Evolutionary conservation across 306 rosid species (phyloP), one percentile per base, ranked within the genome.

Genomic region (Lagenaria siceraria): DNA sequence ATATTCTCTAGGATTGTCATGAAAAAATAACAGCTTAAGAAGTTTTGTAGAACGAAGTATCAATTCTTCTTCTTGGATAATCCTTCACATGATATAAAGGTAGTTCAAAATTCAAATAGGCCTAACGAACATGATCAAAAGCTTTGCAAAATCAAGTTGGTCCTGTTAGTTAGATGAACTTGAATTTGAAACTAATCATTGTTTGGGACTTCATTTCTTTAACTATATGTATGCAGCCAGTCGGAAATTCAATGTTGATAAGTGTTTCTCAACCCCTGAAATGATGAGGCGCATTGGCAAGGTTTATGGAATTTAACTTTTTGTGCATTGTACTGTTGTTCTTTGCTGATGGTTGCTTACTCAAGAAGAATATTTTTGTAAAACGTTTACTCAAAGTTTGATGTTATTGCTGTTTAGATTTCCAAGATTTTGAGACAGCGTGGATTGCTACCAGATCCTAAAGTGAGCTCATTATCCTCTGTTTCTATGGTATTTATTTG

Each of bases 191-290:
- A 61, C 24, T 62, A 9, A 19, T 9, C 19, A 14, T 24, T 60
- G 58, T 42, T 10, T 22, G 40, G 36, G 43, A 59, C 56, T 42
- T 38, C 25, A 29, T 76, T 76, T 76, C 25, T 43, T n/a, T 15
- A 22, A 35, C 64, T 75, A 11, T 56, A 36, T 38, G 38, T 42
- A 61, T 80, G 63, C 81, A 95, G 99, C 82, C 78, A 93, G 92
- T 81, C 86, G 79, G 58, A 95, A 95, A 85, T 90, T 95, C 80
- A 92, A 89, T 80, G 94, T 92, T 31, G 99, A 95, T 81, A 95
- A 95, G 88, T 95, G 99, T 85, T 95, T 95, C 85, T 89, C 99
- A 56, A 92, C 99, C 77, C 97, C 92, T 77, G 93, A 96, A 85
- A 92, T 95, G 99, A 88, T 96, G 81, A 90, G 90, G 84, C 94